These are phyloP conservation scores for Mortierella antarctica DNA, from an alignment of 192 early-diverging fungal genomes.

Conservation along the genomic window DNA sequence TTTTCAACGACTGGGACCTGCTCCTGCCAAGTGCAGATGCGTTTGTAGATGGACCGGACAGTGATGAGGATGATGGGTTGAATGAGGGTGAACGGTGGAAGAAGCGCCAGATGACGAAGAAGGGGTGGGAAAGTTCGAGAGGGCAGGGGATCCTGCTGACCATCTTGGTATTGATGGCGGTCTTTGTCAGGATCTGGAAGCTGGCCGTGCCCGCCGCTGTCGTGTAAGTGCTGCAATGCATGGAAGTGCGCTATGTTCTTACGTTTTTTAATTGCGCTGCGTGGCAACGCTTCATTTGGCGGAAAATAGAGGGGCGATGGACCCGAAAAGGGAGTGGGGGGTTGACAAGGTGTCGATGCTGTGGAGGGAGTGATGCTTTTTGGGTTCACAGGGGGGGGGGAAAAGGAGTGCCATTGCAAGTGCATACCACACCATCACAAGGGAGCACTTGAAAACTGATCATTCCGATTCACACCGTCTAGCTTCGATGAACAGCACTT, in stretches of 20 bases:
- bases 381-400: background rate
- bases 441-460: background rate
- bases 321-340: background rate
- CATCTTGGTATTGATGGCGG: slow-evolving; percentile 12
- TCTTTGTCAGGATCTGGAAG: slow-evolving; percentile 49
- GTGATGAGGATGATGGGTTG: slow-evolving; percentile 41
- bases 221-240: slow-evolving; percentile 21
- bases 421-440: background rate
- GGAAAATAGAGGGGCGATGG: background rate
- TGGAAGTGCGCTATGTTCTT: background rate
- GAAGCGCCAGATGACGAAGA: slow-evolving; percentile 32
- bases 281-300: background rate
- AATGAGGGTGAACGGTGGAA: slow-evolving; percentile 45
- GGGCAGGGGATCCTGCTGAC: slow-evolving; percentile 34
- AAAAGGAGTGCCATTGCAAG: background rate
- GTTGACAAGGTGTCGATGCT: background rate
- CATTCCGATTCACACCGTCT: background rate
- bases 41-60: slow-evolving; percentile 11
- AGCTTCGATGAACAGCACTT: slow-evolving; percentile 95
- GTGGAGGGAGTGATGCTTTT: background rate
- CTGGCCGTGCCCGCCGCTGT: slow-evolving; percentile 35
- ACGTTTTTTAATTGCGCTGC: background rate
- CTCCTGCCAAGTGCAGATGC: slow-evolving; percentile 28
- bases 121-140: slow-evolving; percentile 39
- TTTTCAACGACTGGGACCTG: slow-evolving; percentile 50